Evolutionary conservation across 208 protist genomes (phyloP).

Genomic region (Crithidia thermophila): DNA sequence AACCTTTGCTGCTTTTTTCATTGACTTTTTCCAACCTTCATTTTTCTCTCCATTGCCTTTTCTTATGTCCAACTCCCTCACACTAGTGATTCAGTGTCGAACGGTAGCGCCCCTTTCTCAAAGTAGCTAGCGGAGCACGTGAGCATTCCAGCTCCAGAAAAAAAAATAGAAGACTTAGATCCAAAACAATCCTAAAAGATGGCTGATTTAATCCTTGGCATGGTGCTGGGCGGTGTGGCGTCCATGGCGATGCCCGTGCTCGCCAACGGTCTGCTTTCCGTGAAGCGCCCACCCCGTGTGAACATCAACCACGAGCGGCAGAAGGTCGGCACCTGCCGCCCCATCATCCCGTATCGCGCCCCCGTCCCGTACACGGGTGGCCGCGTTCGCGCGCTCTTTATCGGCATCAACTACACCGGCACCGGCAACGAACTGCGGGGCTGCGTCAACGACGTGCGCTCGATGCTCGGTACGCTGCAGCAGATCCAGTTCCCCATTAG

Average conservation of each 20-base stretch:
- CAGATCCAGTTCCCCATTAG: constrained; percentile 80
- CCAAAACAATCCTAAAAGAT: no score
- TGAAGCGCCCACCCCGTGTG: constrained; percentile 62
- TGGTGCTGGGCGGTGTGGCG: constrained; percentile 35
- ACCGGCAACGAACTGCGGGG: constrained; percentile 61
- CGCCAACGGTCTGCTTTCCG: constrained; percentile 55
- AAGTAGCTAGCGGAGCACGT: no score
- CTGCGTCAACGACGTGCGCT: constrained; percentile 87
- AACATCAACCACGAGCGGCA: constrained; percentile 55
- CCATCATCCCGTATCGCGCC: constrained; percentile 73
- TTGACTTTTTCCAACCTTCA: no score
- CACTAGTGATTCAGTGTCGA: no score
- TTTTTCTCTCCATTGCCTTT: no score
- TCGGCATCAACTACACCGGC: constrained; percentile 93
- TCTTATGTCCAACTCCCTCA: no score
- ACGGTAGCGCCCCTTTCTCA: no score
- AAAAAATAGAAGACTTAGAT: no score
- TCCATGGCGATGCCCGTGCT: constrained; percentile 34
- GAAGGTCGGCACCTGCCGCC: constrained; percentile 45
- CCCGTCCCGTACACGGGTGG: constrained; percentile 80
- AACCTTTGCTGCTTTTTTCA: no score
- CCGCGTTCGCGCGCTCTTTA: constrained; percentile 88
- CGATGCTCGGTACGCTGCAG: constrained; percentile 83
- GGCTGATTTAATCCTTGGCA: constrained; percentile 39
- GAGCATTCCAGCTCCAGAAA: no score